phyloP scores from a whole-genome alignment of 768 basidiomycete species.

The Obba rivulosa region DNA sequence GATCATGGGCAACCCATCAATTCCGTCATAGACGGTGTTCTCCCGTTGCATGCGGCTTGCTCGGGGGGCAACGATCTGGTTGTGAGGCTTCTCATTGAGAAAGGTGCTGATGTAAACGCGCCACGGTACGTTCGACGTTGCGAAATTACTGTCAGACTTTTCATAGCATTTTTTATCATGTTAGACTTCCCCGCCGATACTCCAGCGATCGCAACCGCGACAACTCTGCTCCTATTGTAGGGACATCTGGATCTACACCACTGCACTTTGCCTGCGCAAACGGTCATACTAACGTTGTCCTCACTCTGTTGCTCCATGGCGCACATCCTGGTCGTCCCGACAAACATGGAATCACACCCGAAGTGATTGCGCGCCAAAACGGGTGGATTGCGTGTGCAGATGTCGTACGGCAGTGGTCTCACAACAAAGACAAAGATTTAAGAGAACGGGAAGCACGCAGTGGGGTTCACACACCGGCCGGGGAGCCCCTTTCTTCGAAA shows the following conservation, averaged over 20 bases:
- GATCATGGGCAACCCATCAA: constrained; percentile 95
- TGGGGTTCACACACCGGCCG: constrained; percentile 7
- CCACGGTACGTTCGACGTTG: constrained; percentile 54
- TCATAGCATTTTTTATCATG: constrained; percentile 1
- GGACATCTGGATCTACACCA: constrained; percentile 86
- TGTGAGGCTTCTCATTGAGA: constrained; percentile 82
- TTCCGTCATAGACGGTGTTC: constrained; percentile 90
- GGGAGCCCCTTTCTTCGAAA: neutral
- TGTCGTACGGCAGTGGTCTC: constrained; percentile 60
- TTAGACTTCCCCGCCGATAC: constrained; percentile 68
- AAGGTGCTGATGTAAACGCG: constrained; percentile 97
- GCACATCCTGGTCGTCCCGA: constrained; percentile 79
- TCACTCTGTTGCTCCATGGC: constrained; percentile 77
- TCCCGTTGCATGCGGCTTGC: constrained; percentile 94
- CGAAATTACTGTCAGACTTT: neutral
- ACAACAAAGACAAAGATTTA: constrained; percentile 58
- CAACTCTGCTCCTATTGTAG: constrained; percentile 64
- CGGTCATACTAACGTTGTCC: constrained; percentile 76
- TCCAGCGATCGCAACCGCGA: constrained; percentile 65
- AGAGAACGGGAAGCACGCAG: constrained; percentile 41
- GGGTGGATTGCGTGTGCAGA: constrained; percentile 78
- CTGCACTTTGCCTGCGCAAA: constrained; percentile 97
- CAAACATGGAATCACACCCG: constrained; percentile 89
- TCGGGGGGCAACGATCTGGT: constrained; percentile 87
- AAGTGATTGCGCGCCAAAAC: constrained; percentile 73